Evolutionary conservation across 129 eudicot genomes (phyloP), one percentile per base, ranked within the genome.

Genomic region (Ambrosia artemisiifolia): DNA sequence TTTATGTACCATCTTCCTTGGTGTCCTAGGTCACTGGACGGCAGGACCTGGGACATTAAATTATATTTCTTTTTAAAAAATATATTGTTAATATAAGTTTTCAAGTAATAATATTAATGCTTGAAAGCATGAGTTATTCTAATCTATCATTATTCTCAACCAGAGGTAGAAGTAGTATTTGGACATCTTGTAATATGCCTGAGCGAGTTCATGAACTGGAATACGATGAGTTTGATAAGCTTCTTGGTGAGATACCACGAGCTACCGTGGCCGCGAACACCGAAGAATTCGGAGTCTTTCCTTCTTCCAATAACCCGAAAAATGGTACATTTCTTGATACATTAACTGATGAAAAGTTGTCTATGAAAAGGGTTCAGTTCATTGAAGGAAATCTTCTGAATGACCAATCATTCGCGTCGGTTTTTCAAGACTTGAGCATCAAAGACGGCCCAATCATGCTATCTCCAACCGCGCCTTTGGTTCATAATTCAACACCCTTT

Each of bases 241-340:
- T 84, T 70, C 88, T 84, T 73, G 85, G 88, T 49, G 88, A 84
- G 81, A 84, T 84, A 77, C 88, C 88, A 1, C 70, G 83, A 43
- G 85, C 80, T 42, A 84, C 88, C 35, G 85, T 79, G 50, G 77
- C 70, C 24, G 56, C 68, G 3, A 73, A 71, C 69, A 59, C 78
- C 1, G 88, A 81, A 48, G 83, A 84, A 65, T 64, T 70, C 65
- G 83, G 73, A 71, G 49, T 43, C 42, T 36, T 69, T 47, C 71
- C 50, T 40, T 49, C 68, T 66, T 56, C 80, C 50, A 78, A 74
- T 78, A 78, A 66, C 59, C 24, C 56, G 42, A 81, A 76, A 71
- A 75, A 80, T 60, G 70, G 80, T 75, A 38, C 83, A 56, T 73
- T 74, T 65, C 67, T 42, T 65, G 73, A 74, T 33, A 64, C 71